Evolutionary conservation across 1,139 yeast species (phyloP).

Genomic region (Suhomyces chickasaworum): DNA sequence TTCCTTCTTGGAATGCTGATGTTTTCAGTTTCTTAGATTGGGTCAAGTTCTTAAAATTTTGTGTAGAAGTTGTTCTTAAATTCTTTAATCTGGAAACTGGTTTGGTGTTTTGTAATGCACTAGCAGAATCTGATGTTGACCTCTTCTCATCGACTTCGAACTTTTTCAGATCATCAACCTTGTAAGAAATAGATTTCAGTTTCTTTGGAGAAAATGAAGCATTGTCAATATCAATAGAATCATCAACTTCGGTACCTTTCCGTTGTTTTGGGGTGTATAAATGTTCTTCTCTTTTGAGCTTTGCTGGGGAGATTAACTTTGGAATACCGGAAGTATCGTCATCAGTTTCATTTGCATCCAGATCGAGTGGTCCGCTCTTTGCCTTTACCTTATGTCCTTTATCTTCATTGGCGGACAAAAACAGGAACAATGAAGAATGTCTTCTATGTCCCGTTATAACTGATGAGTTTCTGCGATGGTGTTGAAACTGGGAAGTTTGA

Average conservation of each 20-base stretch:
- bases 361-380: slow-evolving; percentile 2
- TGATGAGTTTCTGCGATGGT: slow-evolving; percentile 39
- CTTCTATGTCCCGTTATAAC: slow-evolving; percentile 35
- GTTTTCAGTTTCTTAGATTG: slow-evolving; percentile 64
- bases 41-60: slow-evolving; percentile 45
- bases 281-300: slow-evolving; percentile 24
- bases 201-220: slow-evolving; percentile 42
- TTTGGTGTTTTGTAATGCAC: slow-evolving; percentile 13
- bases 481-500: slow-evolving; percentile 24
- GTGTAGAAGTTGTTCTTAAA: slow-evolving; percentile 47
- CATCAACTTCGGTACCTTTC: slow-evolving; percentile 15
- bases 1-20: slow-evolving; percentile 93
- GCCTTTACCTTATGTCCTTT: slow-evolving; percentile 7
- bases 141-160: slow-evolving; percentile 32
- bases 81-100: slow-evolving; percentile 39
- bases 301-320: slow-evolving; percentile 29
- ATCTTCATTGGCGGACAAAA: slow-evolving; percentile 34
- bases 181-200: slow-evolving; percentile 29
- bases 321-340: slow-evolving; percentile 8
- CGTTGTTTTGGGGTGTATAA: slow-evolving; percentile 18
- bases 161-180: slow-evolving; percentile 18
- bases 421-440: slow-evolving; percentile 51
- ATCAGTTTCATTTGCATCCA: slow-evolving; percentile 7
- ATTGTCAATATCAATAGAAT: slow-evolving; percentile 32
- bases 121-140: slow-evolving; percentile 34